phyloP scores from a whole-genome alignment of 805 yeast genomes.

The Yamadazyma philogaea region DNA sequence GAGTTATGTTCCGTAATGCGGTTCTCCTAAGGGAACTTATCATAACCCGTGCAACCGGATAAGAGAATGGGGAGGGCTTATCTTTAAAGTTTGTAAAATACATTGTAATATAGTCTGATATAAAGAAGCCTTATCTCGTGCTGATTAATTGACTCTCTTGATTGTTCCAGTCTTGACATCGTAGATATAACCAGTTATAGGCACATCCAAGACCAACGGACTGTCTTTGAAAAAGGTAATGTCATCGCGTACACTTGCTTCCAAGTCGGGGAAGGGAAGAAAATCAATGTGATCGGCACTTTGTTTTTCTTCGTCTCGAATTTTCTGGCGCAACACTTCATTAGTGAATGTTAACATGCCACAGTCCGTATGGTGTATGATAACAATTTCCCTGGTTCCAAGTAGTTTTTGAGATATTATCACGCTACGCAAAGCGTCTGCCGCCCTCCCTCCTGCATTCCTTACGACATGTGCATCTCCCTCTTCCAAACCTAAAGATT shows the following conservation, averaged over 20 bases:
- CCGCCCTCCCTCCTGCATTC: slow-evolving; percentile 44
- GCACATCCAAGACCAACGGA: slow-evolving; percentile 34
- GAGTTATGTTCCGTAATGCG: too few relatives aligned
- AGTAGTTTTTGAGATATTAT: slow-evolving; percentile 39
- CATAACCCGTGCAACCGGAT: too few relatives aligned
- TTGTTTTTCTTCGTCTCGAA: slow-evolving; percentile 29
- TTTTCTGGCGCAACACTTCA: slow-evolving; percentile 23
- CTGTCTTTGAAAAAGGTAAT: slow-evolving; percentile 26
- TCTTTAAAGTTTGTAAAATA: too few relatives aligned
- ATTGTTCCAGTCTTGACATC: slow-evolving; percentile 36
- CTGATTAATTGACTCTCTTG: slow-evolving; percentile 18
- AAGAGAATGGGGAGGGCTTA: too few relatives aligned
- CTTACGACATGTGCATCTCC: slow-evolving; percentile 45
- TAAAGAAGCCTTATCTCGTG: background rate
- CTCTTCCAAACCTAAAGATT: slow-evolving; percentile 31
- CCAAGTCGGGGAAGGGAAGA: slow-evolving; percentile 34
- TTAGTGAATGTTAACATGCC: slow-evolving; percentile 43
- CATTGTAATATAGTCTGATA: too few relatives aligned
- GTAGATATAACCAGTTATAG: slow-evolving; percentile 37
- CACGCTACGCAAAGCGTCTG: slow-evolving; percentile 37
- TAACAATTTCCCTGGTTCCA: slow-evolving; percentile 39
- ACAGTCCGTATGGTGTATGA: slow-evolving; percentile 43
- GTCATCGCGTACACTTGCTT: slow-evolving; percentile 35
- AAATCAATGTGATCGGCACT: slow-evolving; percentile 29
- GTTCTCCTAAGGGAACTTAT: too few relatives aligned